Base-by-base conservation (phyloP, 1,284 basidiomycete genomes). In the Gomphus bonarii region DNA sequence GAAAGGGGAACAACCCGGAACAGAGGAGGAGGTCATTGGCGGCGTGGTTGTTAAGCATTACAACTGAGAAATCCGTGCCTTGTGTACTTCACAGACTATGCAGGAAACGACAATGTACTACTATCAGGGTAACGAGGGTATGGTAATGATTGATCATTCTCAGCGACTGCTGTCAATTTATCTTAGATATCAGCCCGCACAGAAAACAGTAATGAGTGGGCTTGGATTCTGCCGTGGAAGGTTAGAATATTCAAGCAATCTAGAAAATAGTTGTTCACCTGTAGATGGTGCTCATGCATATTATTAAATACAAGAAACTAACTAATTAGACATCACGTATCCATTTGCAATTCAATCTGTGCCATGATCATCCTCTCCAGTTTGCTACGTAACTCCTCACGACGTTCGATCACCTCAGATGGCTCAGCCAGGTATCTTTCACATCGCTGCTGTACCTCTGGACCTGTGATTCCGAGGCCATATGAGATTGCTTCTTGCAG, bases 401-500 rank as follows among this genome's bases (percentile, higher is more conserved):
- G 73, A 10, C 68, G 69, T 1, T 69, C 70, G 2, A 75, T 69
- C n/a, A 82, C 61, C 14, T 69, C 67, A 0, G 70, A 68, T 14
- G 71, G 77, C 63, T 87, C 84, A 59, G 78, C 75, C n/a, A 84
- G 67, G 30, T 82, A 70, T 49, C 76, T 71, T 56, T 69, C 68
- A 63, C 82, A 85, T 33, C 78, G 75, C 3, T 71, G 66, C 11
- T 68, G 67, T 1, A 75, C 79, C 3, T 80, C 72, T 0, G 70
- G 58, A 1, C 75, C 75, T 44, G 73, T 73, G 36, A 82, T 70
- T 0, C 72, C 71, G 1, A 84, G 71, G 0, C 72, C 73, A 1
- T 63, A 63, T 52, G 73, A 71, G 0, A 87, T 64, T 3, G 72
- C 73, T 10, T 68, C 70, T 57, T 78, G 73, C 1, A 81, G 65